Evolutionary conservation across 768 basidiomycete species (phyloP).

Genomic region (Solioccasus polychromus): DNA sequence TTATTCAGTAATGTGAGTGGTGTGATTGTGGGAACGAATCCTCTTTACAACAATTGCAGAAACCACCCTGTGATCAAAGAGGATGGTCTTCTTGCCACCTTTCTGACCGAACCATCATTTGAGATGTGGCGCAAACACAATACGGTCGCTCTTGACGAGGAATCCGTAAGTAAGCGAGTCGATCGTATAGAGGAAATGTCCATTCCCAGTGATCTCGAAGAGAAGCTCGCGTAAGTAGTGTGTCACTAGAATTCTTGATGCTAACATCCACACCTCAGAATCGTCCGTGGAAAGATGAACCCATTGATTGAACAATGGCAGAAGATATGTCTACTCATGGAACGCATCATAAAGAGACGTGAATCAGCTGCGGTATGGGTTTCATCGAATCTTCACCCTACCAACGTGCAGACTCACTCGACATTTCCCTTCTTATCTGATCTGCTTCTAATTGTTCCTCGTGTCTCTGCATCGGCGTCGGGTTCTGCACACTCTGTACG

Average conservation of each 20-base stretch:
- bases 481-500: slow-evolving; percentile 13
- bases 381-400: slow-evolving; percentile 56
- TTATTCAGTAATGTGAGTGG: slow-evolving; percentile 75
- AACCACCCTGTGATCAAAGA: slow-evolving; percentile 93
- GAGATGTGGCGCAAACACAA: slow-evolving; percentile 86
- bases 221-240: slow-evolving; percentile 69
- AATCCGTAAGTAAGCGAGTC: slow-evolving; percentile 74
- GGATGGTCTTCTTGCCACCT: slow-evolving; percentile 77
- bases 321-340: slow-evolving; percentile 79
- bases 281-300: slow-evolving; percentile 71
- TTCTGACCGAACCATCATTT: slow-evolving; percentile 80
- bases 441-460: slow-evolving; percentile 31
- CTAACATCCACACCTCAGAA: slow-evolving; percentile 39
- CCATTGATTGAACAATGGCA: slow-evolving; percentile 90
- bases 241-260: background rate
- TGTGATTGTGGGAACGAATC: too few relatives aligned
- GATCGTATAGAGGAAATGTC: slow-evolving; percentile 86
- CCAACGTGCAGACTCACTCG: slow-evolving; percentile 70
- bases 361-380: slow-evolving; percentile 89
- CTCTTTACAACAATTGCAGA: slow-evolving; percentile 34
- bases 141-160: slow-evolving; percentile 79
- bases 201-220: slow-evolving; percentile 89
- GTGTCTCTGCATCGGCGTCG: slow-evolving; percentile 23
- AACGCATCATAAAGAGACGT: slow-evolving; percentile 85
- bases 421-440: slow-evolving; percentile 50